These are phyloP conservation scores for Salvia sclarea DNA, from an alignment of 305 asterid genomes.

Conservation along the genomic window DNA sequence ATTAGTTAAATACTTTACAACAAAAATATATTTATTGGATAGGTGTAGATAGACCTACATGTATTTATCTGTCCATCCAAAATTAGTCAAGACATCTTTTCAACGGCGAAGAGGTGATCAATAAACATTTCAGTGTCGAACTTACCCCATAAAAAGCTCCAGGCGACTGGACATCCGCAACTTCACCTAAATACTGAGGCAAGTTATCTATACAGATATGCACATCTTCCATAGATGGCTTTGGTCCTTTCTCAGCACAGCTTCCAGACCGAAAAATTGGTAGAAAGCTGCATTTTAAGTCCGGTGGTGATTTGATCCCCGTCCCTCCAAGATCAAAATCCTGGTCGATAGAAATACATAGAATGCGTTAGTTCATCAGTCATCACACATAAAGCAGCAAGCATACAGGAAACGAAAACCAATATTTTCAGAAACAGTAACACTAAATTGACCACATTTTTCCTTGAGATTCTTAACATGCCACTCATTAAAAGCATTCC, in stretches of 20 bases:
- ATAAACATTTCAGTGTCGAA: not conserved
- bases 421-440: not conserved
- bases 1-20: not conserved
- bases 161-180: constrained; percentile 51
- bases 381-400: not conserved
- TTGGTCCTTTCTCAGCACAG: constrained; percentile 87
- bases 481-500: not conserved
- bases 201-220: constrained; percentile 71
- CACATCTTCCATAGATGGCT: constrained; percentile 83
- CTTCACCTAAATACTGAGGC: constrained; percentile 54
- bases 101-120: not conserved
- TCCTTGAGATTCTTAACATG: not conserved
- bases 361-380: not conserved
- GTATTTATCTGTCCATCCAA: not conserved
- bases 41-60: not conserved
- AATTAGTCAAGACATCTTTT: not conserved
- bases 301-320: constrained; percentile 49
- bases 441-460: not conserved
- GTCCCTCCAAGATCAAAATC: constrained; percentile 44
- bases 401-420: not conserved
- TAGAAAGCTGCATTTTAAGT: constrained; percentile 48
- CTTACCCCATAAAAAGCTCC: constrained; percentile 84
- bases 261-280: constrained; percentile 79
- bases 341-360: constrained; percentile 33
- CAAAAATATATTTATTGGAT: not conserved